Conservation (phyloP, 352 stramenopile species). For the Peronosclerospora sorghi region DNA sequence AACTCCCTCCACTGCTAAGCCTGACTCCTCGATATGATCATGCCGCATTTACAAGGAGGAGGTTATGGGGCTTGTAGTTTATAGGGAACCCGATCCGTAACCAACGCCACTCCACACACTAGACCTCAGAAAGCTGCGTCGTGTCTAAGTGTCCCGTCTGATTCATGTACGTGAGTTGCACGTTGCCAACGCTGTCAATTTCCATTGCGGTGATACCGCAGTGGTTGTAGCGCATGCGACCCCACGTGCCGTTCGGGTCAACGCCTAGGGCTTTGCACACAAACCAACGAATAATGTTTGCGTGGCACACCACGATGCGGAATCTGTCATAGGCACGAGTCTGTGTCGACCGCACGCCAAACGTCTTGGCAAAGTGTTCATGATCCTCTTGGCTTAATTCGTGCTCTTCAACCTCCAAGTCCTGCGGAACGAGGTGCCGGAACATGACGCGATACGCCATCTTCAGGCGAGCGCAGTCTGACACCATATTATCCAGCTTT, state of each 20-base stretch:
- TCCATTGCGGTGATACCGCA: slow-evolving; percentile 50
- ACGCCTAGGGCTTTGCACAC: slow-evolving; percentile 54
- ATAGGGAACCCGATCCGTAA: too few relatives aligned
- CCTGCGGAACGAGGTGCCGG: slow-evolving; percentile 50
- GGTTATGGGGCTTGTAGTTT: too few relatives aligned
- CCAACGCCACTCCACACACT: too few relatives aligned
- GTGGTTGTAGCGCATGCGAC: slow-evolving; percentile 63
- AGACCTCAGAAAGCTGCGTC: slow-evolving; percentile 48
- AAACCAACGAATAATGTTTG: slow-evolving; percentile 69
- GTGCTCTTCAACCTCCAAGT: slow-evolving; percentile 37
- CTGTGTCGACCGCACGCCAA: slow-evolving; percentile 26
- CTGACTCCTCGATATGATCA: too few relatives aligned
- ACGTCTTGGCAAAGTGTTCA: slow-evolving; percentile 35
- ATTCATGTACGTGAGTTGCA: slow-evolving; percentile 58
- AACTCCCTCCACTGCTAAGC: too few relatives aligned
- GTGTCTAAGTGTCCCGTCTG: slow-evolving; percentile 47
- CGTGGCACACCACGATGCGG: slow-evolving; percentile 50
- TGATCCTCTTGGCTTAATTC: slow-evolving; percentile 41
- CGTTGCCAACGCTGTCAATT: slow-evolving; percentile 56
- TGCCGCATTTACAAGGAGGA: too few relatives aligned
- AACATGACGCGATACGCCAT: slow-evolving; percentile 57
- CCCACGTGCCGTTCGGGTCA: slow-evolving; percentile 52
- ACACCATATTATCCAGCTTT: slow-evolving; percentile 67
- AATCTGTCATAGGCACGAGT: slow-evolving; percentile 37
- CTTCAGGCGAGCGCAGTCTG: slow-evolving; percentile 51